A percentile compares a stretch with the other conserved stretches of the same genome.
Evolutionary conservation across 164 flowering plant genomes (phyloP).

Genomic region (Nymphaea thermarum): DNA sequence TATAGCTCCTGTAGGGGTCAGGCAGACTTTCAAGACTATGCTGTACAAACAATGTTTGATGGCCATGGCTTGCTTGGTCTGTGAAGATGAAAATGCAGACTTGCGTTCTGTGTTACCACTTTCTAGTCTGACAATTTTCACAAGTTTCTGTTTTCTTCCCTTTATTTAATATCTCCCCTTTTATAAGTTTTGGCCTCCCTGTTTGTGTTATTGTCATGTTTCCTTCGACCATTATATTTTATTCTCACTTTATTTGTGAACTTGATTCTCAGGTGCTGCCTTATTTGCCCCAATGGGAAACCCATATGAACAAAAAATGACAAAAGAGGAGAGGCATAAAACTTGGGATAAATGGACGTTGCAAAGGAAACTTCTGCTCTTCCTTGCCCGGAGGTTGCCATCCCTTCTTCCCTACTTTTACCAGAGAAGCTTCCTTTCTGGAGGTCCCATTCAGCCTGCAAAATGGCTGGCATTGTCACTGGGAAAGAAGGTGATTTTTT

Average conservation of each 20-base stretch:
- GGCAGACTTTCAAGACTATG: no score
- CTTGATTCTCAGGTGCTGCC: constrained; percentile 62
- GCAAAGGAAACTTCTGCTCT: constrained; percentile 58
- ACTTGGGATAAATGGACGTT: constrained; percentile 69
- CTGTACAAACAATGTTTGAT: no score
- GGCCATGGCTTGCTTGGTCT: no score
- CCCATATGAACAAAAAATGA: constrained; percentile 85
- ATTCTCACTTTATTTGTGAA: neutral
- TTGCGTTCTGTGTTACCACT: no score
- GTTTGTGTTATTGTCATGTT: no score
- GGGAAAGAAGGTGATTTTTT: constrained; percentile 38
- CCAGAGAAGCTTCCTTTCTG: constrained; percentile 65
- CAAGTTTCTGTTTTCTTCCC: no score
- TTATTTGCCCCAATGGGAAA: constrained; percentile 75
- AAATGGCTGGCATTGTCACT: constrained; percentile 61
- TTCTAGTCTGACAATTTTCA: no score
- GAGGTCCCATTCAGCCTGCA: constrained; percentile 59
- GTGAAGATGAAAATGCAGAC: no score
- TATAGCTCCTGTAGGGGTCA: no score
- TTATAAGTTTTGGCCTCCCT: no score
- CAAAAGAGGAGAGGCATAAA: constrained; percentile 56
- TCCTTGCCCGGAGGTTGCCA: constrained; percentile 69
- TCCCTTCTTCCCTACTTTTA: constrained; percentile 51
- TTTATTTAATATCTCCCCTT: no score
- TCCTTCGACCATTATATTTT: no score